Base-by-base conservation (phyloP, 371 early-diverging fungal species). In the Lichtheimia corymbifera region DNA sequence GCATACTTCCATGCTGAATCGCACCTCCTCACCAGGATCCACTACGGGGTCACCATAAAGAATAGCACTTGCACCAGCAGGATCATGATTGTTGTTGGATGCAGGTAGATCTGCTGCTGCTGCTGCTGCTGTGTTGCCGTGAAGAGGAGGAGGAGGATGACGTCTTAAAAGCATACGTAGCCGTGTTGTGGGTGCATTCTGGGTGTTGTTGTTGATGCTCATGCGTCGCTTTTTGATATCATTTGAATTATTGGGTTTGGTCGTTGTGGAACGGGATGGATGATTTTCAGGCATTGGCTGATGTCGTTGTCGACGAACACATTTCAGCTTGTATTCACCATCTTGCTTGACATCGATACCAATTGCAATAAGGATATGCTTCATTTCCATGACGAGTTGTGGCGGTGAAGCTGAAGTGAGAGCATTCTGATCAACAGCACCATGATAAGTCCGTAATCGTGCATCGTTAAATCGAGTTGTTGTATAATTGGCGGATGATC, bases 31-130 rank as follows among this genome's bases (percentile, higher is more conserved):
- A 27, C 91, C 91, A 4, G 88, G 79, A 71, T 96, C 96, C 43
- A 93, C 89, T 5, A 84, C 79, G 6, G 91, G 84, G 58, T 97
- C 93, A 45, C 99, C 99, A 68, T 98, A 98, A 60, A 94, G 89
- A n/a, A 47, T 22, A 5, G 47, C 22, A 11, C 47, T 47, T 0
- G 47, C 18, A 18, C 5, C 47, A 18, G n/a, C 45, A 15, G 45
- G 17, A 7, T n/a, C 22, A 47, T 22, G 18, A 47, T 17, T 42
- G 44, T 28, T n/a, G 17, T 40, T 24, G 24, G 15, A 20, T 15
- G 9, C 55, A 51, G 45, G 30, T 35, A 35, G 6, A 9, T 35
- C 51, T 11, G 66, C 2, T 1, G 35, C 22, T 22, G 2, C 22
- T 22, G 22, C 22, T 17, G 27, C 42, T 51, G 14, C 43, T 22